Conservation (phyloP, 2,329 filamentous ascomycete species). For the Cryoendolithus antarcticus region DNA sequence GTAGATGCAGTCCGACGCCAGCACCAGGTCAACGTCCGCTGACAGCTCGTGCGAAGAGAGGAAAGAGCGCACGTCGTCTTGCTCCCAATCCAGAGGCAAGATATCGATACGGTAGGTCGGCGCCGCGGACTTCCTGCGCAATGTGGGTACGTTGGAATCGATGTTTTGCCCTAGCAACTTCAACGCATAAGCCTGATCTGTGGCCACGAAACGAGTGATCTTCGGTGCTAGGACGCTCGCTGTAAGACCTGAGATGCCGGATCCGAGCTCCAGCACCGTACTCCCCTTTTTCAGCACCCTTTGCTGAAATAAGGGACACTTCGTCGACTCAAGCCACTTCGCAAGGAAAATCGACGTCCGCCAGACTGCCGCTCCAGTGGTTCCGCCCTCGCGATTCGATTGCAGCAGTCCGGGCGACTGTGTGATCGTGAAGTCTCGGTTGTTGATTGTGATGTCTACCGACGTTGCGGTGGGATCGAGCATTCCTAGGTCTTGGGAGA, state of each 20-base stretch:
- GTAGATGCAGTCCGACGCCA: constrained; percentile 92
- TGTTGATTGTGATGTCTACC: constrained; percentile 51
- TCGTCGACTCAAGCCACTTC: constrained; percentile 56
- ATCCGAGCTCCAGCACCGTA: constrained; percentile 69
- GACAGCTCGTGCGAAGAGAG: constrained; percentile 38
- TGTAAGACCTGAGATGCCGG: constrained; percentile 72
- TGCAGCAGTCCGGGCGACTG: constrained; percentile 76
- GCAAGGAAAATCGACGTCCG: constrained; percentile 77
- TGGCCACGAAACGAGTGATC: constrained; percentile 62
- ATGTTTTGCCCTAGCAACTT: constrained; percentile 68
- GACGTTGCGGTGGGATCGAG: constrained; percentile 49
- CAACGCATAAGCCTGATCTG: constrained; percentile 78
- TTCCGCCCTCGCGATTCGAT: constrained; percentile 60
- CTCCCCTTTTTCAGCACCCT: constrained; percentile 42
- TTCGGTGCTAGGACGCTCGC: constrained; percentile 54
- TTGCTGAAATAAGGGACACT: constrained; percentile 49
- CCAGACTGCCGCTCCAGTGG: constrained; percentile 76
- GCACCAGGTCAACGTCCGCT: constrained; percentile 38
- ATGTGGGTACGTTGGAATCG: constrained; percentile 40
- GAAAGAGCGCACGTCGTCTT: constrained; percentile 31
- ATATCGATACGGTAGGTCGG: constrained; percentile 10
- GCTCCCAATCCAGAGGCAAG: constrained; percentile 67
- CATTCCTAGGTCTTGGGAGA: constrained; percentile 58
- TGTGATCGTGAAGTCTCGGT: constrained; percentile 59
- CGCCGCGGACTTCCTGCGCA: too few species aligned